Evolutionary conservation across 1,139 yeast genomes (phyloP).

Genomic region (Eremothecium coryli): DNA sequence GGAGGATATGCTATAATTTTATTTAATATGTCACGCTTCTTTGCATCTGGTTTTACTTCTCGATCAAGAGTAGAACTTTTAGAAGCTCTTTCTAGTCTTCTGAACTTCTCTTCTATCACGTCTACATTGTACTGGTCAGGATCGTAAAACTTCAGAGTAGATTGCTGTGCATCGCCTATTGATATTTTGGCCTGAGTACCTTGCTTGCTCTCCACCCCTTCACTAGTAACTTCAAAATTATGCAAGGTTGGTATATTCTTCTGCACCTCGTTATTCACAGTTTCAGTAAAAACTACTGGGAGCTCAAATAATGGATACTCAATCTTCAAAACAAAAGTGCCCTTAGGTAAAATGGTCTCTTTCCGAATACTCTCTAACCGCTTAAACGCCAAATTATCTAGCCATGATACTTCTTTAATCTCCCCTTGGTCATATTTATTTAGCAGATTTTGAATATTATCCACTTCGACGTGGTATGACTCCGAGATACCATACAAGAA

Average conservation of each 20-base stretch:
- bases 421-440: constrained; percentile 66
- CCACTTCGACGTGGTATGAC: constrained; percentile 31
- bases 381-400: constrained; percentile 59
- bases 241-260: constrained; percentile 30
- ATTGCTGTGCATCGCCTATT: constrained; percentile 29
- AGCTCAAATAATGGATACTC: constrained; percentile 72
- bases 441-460: constrained; percentile 44
- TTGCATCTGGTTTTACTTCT: constrained; percentile 83
- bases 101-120: constrained; percentile 81
- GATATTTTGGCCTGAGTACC: constrained; percentile 25
- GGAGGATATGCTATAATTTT: constrained; percentile 70
- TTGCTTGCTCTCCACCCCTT: constrained; percentile 21
- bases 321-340: constrained; percentile 43
- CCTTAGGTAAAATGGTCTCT: constrained; percentile 23
- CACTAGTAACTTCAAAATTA: constrained; percentile 25
- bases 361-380: constrained; percentile 41
- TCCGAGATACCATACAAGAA: constrained; percentile 27
- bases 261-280: constrained; percentile 32
- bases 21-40: constrained; percentile 63
- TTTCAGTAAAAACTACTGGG: constrained; percentile 72
- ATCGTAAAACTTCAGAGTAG: constrained; percentile 46
- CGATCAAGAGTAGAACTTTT: constrained; percentile 70
- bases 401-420: constrained; percentile 56
- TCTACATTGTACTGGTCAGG: constrained; percentile 60
- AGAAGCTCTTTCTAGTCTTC: constrained; percentile 66